Evolutionary conservation across 805 yeast genomes (phyloP), one percentile per base, ranked within the genome.

Genomic region (Yamadazyma nakazawae): DNA sequence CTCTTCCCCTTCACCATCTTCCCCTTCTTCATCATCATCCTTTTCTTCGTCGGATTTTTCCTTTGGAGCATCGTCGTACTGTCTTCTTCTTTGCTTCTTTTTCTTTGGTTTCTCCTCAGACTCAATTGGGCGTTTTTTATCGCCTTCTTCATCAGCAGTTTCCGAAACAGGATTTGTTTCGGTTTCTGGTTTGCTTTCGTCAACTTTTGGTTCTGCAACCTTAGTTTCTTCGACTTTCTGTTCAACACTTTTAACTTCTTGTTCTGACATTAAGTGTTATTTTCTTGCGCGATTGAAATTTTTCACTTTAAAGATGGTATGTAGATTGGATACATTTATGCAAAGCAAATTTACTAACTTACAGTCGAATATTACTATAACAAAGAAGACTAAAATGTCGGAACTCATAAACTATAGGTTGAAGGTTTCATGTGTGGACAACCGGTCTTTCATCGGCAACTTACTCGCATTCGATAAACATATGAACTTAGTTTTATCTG

Each of bases 391-490:
- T 12, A 68, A 64, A 44, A 59, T 74, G 72, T 76, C 90, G 14
- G 91, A 85, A 58, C 74, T 92, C 52, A 68, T 92, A 43, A 77
- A 87, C 57, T 85, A 80, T 67, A 76, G 88, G 48, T 79, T 94
- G 45, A 78, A 84, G 45, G 86, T 89, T 19, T 74, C 83, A 25
- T 80, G 92, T 1, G 63, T 80, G n/a, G 97, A 92, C 66, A 84
- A 85, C 5, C 76, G 95, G 37, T 83, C 81, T 37, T 80, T 87
- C 53, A 74, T 82, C 6, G 99, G 99, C 1, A 83, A 82, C 51
- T 74, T 92, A 44, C 66, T 91, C 52, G 90, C 98, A 7, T 92
- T 88, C 63, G 99, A 94, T 64, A 84, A 84, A 60, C 86, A 85
- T 61, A 83, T 91, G 84, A 92, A 92, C 63, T 61, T 92, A 14